These are phyloP conservation scores for Kondoa subrosea DNA, from an alignment of 768 basidiomycete species.

Conservation along the genomic window DNA sequence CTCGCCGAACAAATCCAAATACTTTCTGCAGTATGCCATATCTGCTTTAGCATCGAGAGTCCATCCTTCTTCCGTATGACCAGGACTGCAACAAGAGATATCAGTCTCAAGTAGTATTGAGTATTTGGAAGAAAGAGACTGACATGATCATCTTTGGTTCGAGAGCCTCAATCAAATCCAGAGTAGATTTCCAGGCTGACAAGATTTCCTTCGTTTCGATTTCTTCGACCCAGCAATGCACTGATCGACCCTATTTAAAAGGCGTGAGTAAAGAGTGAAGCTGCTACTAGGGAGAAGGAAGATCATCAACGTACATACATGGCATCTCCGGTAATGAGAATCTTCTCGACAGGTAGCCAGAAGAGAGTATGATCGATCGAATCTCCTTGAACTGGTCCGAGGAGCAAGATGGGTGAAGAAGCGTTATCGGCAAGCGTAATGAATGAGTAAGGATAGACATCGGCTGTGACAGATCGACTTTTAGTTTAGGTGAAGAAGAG, in stretches of 20 bases:
- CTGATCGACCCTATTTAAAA: not conserved
- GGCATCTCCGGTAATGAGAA: constrained; percentile 11
- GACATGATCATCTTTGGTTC: constrained; percentile 4
- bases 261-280: not conserved
- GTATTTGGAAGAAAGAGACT: not conserved
- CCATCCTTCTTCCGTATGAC: not conserved
- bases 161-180: constrained; percentile 3
- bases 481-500: not conserved
- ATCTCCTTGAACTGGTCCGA: constrained; percentile 7
- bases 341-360: constrained; percentile 6
- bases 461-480: not conserved
- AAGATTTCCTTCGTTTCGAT: constrained; percentile 5
- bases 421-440: not conserved
- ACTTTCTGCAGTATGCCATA: constrained; percentile 5
- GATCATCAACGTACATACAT: not conserved
- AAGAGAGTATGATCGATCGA: constrained; percentile 9
- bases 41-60: not conserved
- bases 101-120: no score
- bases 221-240: constrained; percentile 1
- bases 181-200: constrained; percentile 1
- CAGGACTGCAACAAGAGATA: not conserved
- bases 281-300: not conserved
- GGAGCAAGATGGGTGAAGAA: constrained; percentile 7
- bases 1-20: constrained; percentile 6
- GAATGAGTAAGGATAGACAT: constrained; percentile 2